Percentiles rank a stretch among this genome's conserved stretches.
Conservation (phyloP, 805 yeast genomes). For the Yarrowia yakushimensis region DNA sequence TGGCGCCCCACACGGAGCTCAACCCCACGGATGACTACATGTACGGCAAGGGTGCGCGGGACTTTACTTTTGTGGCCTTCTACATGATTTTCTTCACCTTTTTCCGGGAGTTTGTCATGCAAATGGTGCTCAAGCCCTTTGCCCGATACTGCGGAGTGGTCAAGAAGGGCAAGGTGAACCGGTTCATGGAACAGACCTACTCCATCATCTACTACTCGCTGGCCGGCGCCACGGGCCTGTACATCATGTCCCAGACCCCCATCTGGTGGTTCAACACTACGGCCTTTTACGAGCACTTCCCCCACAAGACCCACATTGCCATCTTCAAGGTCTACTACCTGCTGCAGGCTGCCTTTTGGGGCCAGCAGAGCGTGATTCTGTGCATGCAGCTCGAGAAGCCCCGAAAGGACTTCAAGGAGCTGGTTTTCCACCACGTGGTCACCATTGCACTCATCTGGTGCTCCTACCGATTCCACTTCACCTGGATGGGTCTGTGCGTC, state of each 20-base stretch:
- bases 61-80: slow-evolving; percentile 71
- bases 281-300: slow-evolving; percentile 74
- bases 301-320: slow-evolving; percentile 71
- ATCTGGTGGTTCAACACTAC: slow-evolving; percentile 87
- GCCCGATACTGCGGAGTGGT: slow-evolving; percentile 54
- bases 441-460: slow-evolving; percentile 83
- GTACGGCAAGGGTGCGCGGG: slow-evolving; percentile 86
- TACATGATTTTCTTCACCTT: slow-evolving; percentile 87
- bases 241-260: slow-evolving; percentile 79
- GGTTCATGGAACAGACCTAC: slow-evolving; percentile 94
- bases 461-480: slow-evolving; percentile 91
- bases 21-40: slow-evolving; percentile 48
- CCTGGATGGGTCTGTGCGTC: slow-evolving; percentile 89
- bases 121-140: slow-evolving; percentile 67
- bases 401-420: slow-evolving; percentile 86
- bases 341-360: slow-evolving; percentile 96
- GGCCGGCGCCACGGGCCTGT: slow-evolving; percentile 82
- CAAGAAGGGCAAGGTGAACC: slow-evolving; percentile 54
- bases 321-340: slow-evolving; percentile 78
- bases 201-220: slow-evolving; percentile 74
- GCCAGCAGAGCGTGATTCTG: slow-evolving; percentile 86
- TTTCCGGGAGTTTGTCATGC: slow-evolving; percentile 87
- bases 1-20: slow-evolving; percentile 39
- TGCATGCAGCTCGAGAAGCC: slow-evolving; percentile 87
- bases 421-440: slow-evolving; percentile 88